Evolutionary conservation across 176 grass and related monocot species (phyloP), one percentile per base, ranked within the genome.

Genomic region (Lolium multiflorum): DNA sequence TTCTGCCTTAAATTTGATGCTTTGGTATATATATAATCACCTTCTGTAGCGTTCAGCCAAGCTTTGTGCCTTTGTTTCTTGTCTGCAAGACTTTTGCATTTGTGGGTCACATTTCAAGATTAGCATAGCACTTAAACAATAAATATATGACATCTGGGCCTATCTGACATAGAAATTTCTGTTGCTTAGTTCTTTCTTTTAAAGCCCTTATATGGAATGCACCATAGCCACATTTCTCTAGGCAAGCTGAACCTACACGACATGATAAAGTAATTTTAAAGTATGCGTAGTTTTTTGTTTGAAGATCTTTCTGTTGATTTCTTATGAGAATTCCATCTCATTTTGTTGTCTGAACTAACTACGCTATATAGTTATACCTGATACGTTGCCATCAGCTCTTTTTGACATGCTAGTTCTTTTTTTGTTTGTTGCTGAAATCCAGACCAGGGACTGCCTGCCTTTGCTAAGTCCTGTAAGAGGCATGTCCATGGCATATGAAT

Each of bases 401-500:
- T 51, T 1, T 51, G 46, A 74, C 46, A 51, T 74, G 71, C 12
- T 74, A 74, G 9, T 74, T 51, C 2, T 9, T 74, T 51, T 51
- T 46, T n/a, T n/a, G n/a, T 46, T 15, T 50, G 44, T 26, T 41
- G 39, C 39, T 6, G 11, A 74, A 51, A 25, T 51, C 24, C 71
- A 74, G 71, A 74, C 22, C 7, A 51, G 71, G 1, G 71, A 74
- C 46, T 74, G 26, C 71, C 71, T 74, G 46, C 44, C 71, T 74
- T 28, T 74, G n/a, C 25, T 51, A 24, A 74, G 71, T 8, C 71
- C 71, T 8, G 1, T 51, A 49, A 28, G 71, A 51, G 71, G 71
- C 12, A 74, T 74, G 46, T 74, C 71, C 71, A 74, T 74, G 71
- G 47, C 44, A 47, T 50, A 50, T 51, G 71, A 74, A 25, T 74